These are phyloP conservation scores for Populus ilicifolia DNA, from an alignment of 345 rosid species.

Conservation along the genomic window DNA sequence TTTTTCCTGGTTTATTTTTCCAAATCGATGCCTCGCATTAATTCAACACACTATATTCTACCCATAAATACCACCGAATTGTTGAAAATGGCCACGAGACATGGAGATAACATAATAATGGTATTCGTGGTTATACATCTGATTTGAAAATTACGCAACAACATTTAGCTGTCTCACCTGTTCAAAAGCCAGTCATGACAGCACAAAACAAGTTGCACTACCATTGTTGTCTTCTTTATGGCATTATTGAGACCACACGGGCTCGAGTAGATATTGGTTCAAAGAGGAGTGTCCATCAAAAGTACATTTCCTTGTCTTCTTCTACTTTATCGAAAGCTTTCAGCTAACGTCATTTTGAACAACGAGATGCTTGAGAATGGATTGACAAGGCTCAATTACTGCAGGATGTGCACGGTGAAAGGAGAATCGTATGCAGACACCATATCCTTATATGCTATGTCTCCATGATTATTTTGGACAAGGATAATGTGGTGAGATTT, in stretches of 20 bases:
- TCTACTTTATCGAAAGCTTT: not conserved
- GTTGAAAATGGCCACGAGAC: not conserved
- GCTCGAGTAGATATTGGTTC: not conserved
- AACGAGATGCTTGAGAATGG: not conserved
- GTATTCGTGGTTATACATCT: not conserved
- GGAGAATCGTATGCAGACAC: not conserved
- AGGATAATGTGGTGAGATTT: no score
- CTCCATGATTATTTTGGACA: not conserved
- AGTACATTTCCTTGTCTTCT: not conserved
- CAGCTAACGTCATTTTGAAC: constrained; percentile 1
- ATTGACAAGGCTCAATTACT: not conserved
- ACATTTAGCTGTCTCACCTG: not conserved
- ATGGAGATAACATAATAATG: not conserved
- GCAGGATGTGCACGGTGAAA: not conserved
- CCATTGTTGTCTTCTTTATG: not conserved
- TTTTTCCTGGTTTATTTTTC: not conserved
- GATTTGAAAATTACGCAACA: constrained; percentile 8
- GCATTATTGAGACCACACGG: not conserved
- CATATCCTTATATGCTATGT: not conserved
- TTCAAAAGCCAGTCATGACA: not conserved
- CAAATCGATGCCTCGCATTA: not conserved
- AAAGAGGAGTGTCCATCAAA: not conserved
- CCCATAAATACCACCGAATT: constrained; percentile 3
- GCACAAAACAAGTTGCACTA: not conserved
- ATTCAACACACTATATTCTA: not conserved